Evolutionary conservation across 164 flowering plant species (phyloP), one percentile per base, ranked within the genome.

Genomic region (Litsea cubeba): DNA sequence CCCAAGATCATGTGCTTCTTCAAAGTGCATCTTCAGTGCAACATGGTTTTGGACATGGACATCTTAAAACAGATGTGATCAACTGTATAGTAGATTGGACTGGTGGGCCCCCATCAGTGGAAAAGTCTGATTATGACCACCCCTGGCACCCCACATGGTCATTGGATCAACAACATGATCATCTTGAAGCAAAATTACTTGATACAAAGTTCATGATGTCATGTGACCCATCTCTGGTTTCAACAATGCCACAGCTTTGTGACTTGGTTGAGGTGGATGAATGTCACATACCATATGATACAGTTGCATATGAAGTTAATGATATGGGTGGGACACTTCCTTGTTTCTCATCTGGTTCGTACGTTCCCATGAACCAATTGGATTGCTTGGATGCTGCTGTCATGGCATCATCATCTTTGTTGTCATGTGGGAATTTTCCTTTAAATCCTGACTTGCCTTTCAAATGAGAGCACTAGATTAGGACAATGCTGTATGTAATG

Each of bases 81-180:
- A 62, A 72, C 64, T 75, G 35, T 73, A 70, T 66, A 78, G 54
- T 65, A 22, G 75, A 78, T 63, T 71, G 60, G 63, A 23, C 68
- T 63, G 62, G 35, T 65, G 54, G 76, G 17, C 67, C 71, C 18
- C 69, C 68, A 6, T 72, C 66, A 50, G 22, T 69, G 17, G 74
- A 75, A 50, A 35, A 76, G 62, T 71, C 81, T 64, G 57, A 71
- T 3, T 64, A 22, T 65, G 74, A 62, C 62, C 49, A 62, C 62
- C n/a, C n/a, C n/a, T n/a, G n/a, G n/a, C n/a, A n/a, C n/a, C 49
- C 76, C 30, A 76, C 82, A 51, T 83, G 82, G 86, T 32, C 83
- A 50, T 68, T 70, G 15, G 65, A 68, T 35, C 65, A 51, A 22
- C 71, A 79, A 26, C 72, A 71, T n/a, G n/a, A n/a, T 6, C 76